Conservation (phyloP, 2,329 filamentous ascomycete genomes). For the Sarocladium brachiariae region DNA sequence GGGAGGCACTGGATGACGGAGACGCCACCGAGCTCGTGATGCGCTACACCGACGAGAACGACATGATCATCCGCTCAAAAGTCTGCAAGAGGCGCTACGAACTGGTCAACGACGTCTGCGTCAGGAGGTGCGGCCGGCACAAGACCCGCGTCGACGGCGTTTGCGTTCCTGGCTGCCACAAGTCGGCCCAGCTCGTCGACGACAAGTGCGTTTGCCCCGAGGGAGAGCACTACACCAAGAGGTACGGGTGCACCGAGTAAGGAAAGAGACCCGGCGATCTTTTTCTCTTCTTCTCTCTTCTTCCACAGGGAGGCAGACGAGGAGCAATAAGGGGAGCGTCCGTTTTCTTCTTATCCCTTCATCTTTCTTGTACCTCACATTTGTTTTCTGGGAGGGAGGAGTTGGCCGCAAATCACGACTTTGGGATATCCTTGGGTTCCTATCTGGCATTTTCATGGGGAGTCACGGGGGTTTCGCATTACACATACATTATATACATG, state of each 20-base stretch:
- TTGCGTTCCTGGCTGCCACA: not conserved
- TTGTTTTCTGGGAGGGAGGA: too few species aligned
- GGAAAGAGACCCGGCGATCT: too few species aligned
- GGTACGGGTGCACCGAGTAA: not conserved
- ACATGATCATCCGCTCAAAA: not conserved
- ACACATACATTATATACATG: too few species aligned
- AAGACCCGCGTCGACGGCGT: not conserved
- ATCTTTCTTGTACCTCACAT: too few species aligned
- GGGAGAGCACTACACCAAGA: not conserved
- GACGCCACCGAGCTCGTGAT: not conserved
- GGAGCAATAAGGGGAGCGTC: too few species aligned
- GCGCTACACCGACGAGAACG: not conserved
- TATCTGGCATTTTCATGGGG: too few species aligned
- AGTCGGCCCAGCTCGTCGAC: not conserved
- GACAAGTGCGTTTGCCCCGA: not conserved
- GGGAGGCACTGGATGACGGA: not conserved
- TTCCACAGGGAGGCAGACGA: too few species aligned
- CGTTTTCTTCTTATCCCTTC: too few species aligned
- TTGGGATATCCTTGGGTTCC: too few species aligned
- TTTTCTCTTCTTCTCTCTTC: too few species aligned
- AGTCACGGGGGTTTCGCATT: too few species aligned
- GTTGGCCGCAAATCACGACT: too few species aligned
- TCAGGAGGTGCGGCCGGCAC: not conserved
- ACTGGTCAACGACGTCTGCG: not conserved
- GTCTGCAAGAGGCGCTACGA: not conserved